Percentiles rank a stretch among this genome's conserved stretches.
Conservation (phyloP, 2,329 filamentous ascomycete species). For the Ophiostoma piceae region DNA sequence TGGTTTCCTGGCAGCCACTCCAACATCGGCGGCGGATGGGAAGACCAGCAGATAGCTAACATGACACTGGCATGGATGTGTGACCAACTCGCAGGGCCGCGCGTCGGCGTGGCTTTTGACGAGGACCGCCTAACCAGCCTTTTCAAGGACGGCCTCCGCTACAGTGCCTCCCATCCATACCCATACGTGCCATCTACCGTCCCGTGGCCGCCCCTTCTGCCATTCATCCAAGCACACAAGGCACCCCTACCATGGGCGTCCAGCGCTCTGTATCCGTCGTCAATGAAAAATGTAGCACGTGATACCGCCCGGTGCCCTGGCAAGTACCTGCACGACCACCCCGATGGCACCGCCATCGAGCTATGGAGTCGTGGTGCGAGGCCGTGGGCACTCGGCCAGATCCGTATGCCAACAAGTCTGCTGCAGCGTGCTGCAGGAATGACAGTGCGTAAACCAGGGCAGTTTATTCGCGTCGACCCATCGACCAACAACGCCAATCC, state of each 20-base stretch:
- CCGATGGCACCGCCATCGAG: constrained; percentile 17
- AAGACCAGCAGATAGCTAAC: constrained; percentile 34
- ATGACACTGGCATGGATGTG: constrained; percentile 37
- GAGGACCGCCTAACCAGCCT: constrained; percentile 28
- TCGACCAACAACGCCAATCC: constrained; percentile 36
- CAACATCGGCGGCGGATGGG: constrained; percentile 58
- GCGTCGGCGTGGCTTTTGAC: constrained; percentile 34
- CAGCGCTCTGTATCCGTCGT: neutral
- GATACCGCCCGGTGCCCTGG: constrained; percentile 32
- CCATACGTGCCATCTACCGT: constrained; percentile 28
- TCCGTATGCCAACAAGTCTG: constrained; percentile 30
- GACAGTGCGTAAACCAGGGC: constrained; percentile 35
- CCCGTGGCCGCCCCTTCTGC: neutral
- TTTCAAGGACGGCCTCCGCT: constrained; percentile 32
- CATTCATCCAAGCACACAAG: neutral
- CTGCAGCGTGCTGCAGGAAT: constrained; percentile 31
- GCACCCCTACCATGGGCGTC: neutral
- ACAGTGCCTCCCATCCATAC: constrained; percentile 34
- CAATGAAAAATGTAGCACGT: constrained; percentile 13
- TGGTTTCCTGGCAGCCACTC: constrained; percentile 61
- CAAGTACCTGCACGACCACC: constrained; percentile 29
- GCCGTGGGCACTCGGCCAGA: constrained; percentile 33
- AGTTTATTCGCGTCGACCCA: constrained; percentile 37
- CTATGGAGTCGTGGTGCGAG: constrained; percentile 30
- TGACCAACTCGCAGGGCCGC: constrained; percentile 32